Conservation (phyloP, 305 asterid genomes). For the Fraxinus xanthoxyloides region DNA sequence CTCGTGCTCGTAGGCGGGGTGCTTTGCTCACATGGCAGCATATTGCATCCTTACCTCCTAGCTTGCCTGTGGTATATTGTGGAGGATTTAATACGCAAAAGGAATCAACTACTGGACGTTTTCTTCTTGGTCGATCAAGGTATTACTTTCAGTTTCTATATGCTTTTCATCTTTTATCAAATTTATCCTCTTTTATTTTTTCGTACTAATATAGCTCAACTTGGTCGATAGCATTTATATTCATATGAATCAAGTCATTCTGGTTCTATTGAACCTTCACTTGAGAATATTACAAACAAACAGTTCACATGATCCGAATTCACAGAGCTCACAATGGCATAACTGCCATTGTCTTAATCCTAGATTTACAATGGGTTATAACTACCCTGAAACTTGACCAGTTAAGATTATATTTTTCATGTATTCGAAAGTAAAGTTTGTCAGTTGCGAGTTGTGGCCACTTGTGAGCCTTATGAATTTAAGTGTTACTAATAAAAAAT, state of each 20-base stretch:
- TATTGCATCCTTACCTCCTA: conserved; percentile 96
- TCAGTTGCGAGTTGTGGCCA: neutral
- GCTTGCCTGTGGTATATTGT: conserved; percentile 83
- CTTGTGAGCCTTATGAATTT: neutral
- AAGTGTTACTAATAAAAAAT: neutral
- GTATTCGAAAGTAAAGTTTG: neutral
- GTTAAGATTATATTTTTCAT: neutral
- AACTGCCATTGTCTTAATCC: neutral
- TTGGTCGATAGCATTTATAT: neutral
- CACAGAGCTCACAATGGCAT: neutral
- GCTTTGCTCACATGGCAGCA: conserved; percentile 99
- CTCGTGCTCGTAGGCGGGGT: conserved; percentile 98
- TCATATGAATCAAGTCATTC: neutral
- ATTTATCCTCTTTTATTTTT: neutral
- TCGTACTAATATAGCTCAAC: neutral
- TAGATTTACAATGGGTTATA: neutral
- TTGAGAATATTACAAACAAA: neutral
- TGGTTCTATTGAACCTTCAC: neutral
- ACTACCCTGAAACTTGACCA: neutral
- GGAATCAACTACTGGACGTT: conserved; percentile 96
- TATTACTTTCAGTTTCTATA: conserved; percentile 27
- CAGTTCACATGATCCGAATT: neutral
- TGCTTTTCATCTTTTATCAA: neutral
- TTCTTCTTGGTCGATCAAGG: conserved; percentile 99
- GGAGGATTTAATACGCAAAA: conserved; percentile 95